These are phyloP conservation scores for Pseudocercospora vitis DNA, from an alignment of 2,329 filamentous ascomycete species.

Conservation along the genomic window DNA sequence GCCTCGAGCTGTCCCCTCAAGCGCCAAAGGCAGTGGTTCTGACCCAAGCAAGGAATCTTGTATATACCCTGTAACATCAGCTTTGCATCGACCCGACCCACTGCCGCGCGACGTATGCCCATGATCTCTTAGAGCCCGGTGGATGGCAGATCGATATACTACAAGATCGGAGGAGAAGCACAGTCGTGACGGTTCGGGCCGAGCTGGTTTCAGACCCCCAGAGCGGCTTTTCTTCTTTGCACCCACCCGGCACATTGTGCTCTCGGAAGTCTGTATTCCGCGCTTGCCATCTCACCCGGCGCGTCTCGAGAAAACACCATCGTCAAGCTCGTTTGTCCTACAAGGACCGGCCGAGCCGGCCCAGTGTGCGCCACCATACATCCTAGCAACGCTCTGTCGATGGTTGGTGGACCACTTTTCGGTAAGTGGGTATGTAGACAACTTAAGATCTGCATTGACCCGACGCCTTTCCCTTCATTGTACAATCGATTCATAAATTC, in stretches of 20 bases:
- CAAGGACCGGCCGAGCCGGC: background rate
- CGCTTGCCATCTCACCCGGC: background rate
- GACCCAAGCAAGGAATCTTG: constrained; percentile 21
- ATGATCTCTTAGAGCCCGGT: background rate
- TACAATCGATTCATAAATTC: too few species aligned
- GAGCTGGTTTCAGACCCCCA: too few species aligned
- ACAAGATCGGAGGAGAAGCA: too few species aligned
- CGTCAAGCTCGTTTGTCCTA: background rate
- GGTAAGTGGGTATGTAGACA: background rate
- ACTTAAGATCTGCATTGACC: background rate
- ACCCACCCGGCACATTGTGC: background rate
- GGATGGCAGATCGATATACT: background rate
- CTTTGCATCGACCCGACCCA: constrained; percentile 2
- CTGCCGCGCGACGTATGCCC: background rate
- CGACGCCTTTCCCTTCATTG: background rate
- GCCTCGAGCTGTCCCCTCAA: constrained; percentile 10
- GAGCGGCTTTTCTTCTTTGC: background rate
- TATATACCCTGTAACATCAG: constrained; percentile 26
- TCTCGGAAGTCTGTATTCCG: background rate
- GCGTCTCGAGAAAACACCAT: background rate
- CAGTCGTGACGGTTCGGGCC: background rate
- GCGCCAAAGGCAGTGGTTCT: constrained; percentile 18
- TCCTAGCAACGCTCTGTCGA: background rate
- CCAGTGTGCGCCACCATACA: background rate
- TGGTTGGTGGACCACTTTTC: background rate